A percentile compares a stretch with the other conserved stretches of the same genome.
Evolutionary conservation across 2,329 filamentous ascomycete species (phyloP).

Genomic region (Pyrenochaeta sp.): DNA sequence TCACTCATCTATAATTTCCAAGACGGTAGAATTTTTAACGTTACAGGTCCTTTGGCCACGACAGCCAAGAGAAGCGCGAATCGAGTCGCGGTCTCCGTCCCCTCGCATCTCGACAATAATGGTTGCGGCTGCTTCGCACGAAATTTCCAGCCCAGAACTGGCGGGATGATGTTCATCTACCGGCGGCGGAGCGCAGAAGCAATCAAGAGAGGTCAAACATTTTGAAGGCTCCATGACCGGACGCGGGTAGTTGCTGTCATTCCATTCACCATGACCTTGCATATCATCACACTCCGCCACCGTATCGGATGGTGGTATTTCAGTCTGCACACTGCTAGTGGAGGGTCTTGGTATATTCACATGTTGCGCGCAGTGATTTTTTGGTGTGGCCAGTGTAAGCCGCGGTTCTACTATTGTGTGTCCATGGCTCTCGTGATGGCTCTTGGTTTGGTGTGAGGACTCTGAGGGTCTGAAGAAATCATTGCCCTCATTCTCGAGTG

Average conservation of each 20-base stretch:
- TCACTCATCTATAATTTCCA: constrained; percentile 34
- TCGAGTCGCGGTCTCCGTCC: constrained; percentile 24
- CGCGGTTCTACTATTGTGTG: background rate
- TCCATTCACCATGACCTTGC: background rate
- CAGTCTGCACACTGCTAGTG: background rate
- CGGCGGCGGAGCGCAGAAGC: constrained; percentile 27
- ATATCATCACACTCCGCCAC: background rate
- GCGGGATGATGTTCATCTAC: background rate
- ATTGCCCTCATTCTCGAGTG: background rate
- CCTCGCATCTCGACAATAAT: constrained; percentile 40
- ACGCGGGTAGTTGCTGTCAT: background rate
- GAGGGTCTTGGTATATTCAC: constrained; percentile 3
- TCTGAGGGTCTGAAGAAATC: background rate
- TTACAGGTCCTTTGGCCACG: constrained; percentile 20
- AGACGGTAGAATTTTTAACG: constrained; percentile 32
- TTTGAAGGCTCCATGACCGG: constrained; percentile 13
- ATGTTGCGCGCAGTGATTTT: background rate
- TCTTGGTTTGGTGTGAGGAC: background rate
- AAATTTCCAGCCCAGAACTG: constrained; percentile 25
- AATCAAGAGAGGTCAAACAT: constrained; percentile 24
- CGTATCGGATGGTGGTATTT: background rate
- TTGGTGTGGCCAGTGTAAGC: background rate
- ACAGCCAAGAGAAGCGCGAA: constrained; percentile 30
- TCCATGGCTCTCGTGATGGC: background rate
- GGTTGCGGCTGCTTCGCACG: constrained; percentile 35